phyloP scores from a whole-genome alignment of 495 filamentous ascomycete species.

The Penicillium bovifimosum region DNA sequence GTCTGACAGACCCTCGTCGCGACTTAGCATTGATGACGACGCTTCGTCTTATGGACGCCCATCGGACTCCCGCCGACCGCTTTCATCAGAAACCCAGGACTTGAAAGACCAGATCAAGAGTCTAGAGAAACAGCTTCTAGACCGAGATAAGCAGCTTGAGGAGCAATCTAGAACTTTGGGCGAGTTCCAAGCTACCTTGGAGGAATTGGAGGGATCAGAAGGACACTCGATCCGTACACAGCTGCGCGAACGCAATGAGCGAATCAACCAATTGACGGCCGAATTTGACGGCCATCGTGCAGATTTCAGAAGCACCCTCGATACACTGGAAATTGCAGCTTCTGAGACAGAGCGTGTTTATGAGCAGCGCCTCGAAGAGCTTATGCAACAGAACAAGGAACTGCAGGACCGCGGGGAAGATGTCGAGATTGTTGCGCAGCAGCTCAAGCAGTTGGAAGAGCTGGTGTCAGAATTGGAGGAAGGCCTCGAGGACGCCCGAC shows the following conservation, averaged over 20 bases:
- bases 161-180: constrained; percentile 75
- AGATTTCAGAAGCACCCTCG: constrained; percentile 94
- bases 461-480: constrained; percentile 95
- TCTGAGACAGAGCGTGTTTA: constrained; percentile 98
- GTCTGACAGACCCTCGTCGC: constrained; percentile 40
- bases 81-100: constrained; percentile 45
- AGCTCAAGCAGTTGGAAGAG: constrained; percentile 93
- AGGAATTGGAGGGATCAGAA: constrained; percentile 74
- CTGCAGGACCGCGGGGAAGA: constrained; percentile 77
- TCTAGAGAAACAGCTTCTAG: constrained; percentile 63
- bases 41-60: constrained; percentile 28
- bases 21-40: constrained; percentile 39
- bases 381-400: constrained; percentile 80
- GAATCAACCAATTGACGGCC: constrained; percentile 81
- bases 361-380: constrained; percentile 82
- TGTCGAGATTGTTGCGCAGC: constrained; percentile 81
- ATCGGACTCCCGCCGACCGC: constrained; percentile 44
- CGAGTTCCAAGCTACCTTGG: constrained; percentile 49
- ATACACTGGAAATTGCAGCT: constrained; percentile 92
- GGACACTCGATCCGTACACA: constrained; percentile 69
- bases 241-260: constrained; percentile 93
- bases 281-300: constrained; percentile 95
- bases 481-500: constrained; percentile 87
- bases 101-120: constrained; percentile 59
- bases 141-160: constrained; percentile 78